Base-by-base conservation (phyloP, 805 yeast genomes). In the Ogataea corticis region DNA sequence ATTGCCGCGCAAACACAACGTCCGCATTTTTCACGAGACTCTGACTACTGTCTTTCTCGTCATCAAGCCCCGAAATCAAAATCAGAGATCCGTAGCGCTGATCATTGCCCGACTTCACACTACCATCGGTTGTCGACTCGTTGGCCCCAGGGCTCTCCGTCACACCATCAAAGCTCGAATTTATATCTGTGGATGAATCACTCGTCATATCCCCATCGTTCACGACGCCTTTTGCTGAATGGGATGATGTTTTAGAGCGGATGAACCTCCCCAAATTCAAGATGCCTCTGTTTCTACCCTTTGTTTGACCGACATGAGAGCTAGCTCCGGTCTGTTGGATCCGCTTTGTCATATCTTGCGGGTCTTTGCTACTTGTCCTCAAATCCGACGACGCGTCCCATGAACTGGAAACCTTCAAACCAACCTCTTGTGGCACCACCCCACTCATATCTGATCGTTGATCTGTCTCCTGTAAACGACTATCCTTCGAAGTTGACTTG, bases 181-280 rank as follows among this genome's bases (percentile, higher is more conserved):
- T 37, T 3, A 43, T 42, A 30, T 48, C 56, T 19, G 43, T 46
- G 14, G 45, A 41, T 13, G 49, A 42, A 7, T 42, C 34, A n/a
- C 38, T 33, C 13, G 33, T 41, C 14, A 32, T 42, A 7, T 27
- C 37, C 10, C 44, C 49, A 9, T 39, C 42, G 14, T 42, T 46
- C 21, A 43, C 46, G 2, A 29, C 43, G 11, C 28, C 36, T 35
- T 29, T 23, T 12, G n/a, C 30, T 45, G 3, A 31, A 25, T 16
- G 16, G n/a, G n/a, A 16, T 16, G 4, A 23, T 30, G 3, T 18
- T 16, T 38, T 36, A 3, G 50, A 43, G 15, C 53, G 19, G 7
- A 50, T 50, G 21, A 50, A 39, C 15, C 51, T 34, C 2, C 51
- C 44, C 3, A 50, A 36, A 7, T 42, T 47, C 33, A 50, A 42